These are phyloP conservation scores for Calocybe indica DNA, from an alignment of 768 basidiomycete species.

Conservation along the genomic window DNA sequence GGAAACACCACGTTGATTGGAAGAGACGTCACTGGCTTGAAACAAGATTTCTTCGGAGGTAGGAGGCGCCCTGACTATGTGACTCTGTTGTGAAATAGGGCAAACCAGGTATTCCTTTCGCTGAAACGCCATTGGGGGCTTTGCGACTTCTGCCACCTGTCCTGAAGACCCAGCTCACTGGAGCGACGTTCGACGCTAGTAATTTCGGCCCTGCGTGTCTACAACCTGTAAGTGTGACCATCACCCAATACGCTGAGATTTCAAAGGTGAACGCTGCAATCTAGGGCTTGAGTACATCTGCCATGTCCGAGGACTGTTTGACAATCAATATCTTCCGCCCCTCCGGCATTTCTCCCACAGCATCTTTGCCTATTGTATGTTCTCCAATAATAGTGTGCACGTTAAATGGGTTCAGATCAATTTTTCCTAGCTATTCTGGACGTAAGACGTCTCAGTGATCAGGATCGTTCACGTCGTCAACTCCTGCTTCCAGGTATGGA, in stretches of 20 bases:
- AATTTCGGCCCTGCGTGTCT: slow-evolving; percentile 36
- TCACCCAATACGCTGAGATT: no score
- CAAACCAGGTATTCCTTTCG: slow-evolving; percentile 44
- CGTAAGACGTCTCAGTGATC: slow-evolving; percentile 16
- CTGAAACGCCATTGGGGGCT: slow-evolving; percentile 44
- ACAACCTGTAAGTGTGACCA: slow-evolving; percentile 20
- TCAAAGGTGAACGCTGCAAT: slow-evolving; percentile 1
- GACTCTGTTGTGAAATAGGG: background rate
- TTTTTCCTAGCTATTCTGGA: slow-evolving; percentile 29
- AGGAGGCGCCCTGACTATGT: background rate
- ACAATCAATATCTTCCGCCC: slow-evolving; percentile 56
- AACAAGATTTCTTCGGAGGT: slow-evolving; percentile 47
- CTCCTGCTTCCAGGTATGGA: slow-evolving; percentile 11
- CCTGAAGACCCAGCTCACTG: slow-evolving; percentile 31
- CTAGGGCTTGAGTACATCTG: slow-evolving; percentile 25
- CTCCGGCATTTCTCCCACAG: slow-evolving; percentile 19
- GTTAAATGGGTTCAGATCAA: background rate
- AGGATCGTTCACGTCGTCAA: background rate
- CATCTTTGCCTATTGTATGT: slow-evolving; percentile 33
- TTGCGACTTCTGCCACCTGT: slow-evolving; percentile 41
- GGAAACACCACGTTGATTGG: slow-evolving; percentile 34
- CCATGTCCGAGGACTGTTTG: slow-evolving; percentile 52
- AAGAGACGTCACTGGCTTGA: slow-evolving; percentile 22
- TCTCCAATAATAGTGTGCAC: no score
- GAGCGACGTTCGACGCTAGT: slow-evolving; percentile 35